Base-by-base conservation (phyloP, 805 yeast genomes). In the Clavispora asparagi region DNA sequence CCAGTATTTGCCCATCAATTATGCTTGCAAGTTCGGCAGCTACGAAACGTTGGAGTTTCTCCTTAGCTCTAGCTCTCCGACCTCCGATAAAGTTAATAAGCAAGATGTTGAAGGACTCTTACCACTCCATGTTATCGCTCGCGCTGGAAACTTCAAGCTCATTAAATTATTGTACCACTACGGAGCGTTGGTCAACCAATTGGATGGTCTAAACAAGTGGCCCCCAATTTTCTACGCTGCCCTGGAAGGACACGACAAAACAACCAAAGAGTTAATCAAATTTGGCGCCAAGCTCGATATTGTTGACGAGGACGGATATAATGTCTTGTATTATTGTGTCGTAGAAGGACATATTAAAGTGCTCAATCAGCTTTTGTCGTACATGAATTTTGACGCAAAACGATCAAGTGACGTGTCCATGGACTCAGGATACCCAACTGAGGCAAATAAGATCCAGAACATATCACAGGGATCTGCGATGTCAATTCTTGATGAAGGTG, bases 291-390 rank as follows among this genome's bases (percentile, higher is more conserved):
- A 81, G 46, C 72, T 84, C 47, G 67, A 70, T 48, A 61, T 86
- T 17, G 72, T 79, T 13, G 98, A 94, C 65, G 94, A 85, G 49
- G 87, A 87, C 49, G 86, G 89, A 4, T 77, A 78, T 55, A 79
- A 84, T 43, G 96, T 96, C 0, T 58, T 91, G 40, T 92, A 86
- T 62, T 87, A 92, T 62, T 92, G 97, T 25, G 86, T 91, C 19
- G 87, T 95, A 81, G 97, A 91, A 63, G 98, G 99, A 23, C 92
- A 90, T 59, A 81, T 89, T 27, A 77, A 73, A n/a, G 92, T 89
- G 2, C 67, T 91, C 54, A 84, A 87, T 61, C 82, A 83, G 19
- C 70, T 92, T 39, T 71, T 83, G 16, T 73, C 72, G 27, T 70
- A 68, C 54, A 56, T 62, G 41, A 37, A 29, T 3, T 36, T 3